Base-by-base conservation (phyloP, 139 green algal species). In the Choricystis sp. region DNA sequence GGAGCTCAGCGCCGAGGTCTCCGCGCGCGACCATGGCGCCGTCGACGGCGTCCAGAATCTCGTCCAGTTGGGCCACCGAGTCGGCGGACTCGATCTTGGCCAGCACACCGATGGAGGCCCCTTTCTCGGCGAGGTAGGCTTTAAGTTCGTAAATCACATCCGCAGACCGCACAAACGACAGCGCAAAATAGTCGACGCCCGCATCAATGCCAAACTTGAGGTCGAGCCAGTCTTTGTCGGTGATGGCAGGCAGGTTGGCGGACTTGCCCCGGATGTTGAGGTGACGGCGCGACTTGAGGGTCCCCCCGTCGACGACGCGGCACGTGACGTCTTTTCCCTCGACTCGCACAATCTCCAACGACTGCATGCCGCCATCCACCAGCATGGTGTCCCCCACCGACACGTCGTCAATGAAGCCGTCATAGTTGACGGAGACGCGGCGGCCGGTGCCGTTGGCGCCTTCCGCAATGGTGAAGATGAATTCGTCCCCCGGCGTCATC, bases 1-100 rank as follows among this genome's bases (percentile, higher is more conserved):
- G 84, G 25, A 94, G 77, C 74, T 94, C 86, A 1, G 83, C 79
- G 1, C 86, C 85, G 28, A 94, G 74, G 69, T 94, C 85, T 0
- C 85, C 86, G 1, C 85, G 67, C 0, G 85, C 85, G 22, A 92
- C 85, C 85, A 92, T 91, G 31, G 84, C 85, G n/a, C 85, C 85
- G 59, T 90, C 84, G 9, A 79, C 69, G 1, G 79, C 85, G 60
- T 90, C 83, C 61, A 92, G 68, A 55, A 92, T 90, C 26, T 79
- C 74, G 19, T 86, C 79, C 63, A 92, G 69, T 30, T 84, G 73
- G 23, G 78, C 69, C 29, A 91, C 80, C 23, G 63, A 77, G 71
- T 89, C 84, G 2, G 84, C 84, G 4, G 57, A 75, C 74, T 91
- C 84, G 24, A 91, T 89, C 77, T 91, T 91, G 40, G 84, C 75